phyloP scores from a whole-genome alignment of 108 stramenopile genomes.

The Discostella stelligeroides region DNA sequence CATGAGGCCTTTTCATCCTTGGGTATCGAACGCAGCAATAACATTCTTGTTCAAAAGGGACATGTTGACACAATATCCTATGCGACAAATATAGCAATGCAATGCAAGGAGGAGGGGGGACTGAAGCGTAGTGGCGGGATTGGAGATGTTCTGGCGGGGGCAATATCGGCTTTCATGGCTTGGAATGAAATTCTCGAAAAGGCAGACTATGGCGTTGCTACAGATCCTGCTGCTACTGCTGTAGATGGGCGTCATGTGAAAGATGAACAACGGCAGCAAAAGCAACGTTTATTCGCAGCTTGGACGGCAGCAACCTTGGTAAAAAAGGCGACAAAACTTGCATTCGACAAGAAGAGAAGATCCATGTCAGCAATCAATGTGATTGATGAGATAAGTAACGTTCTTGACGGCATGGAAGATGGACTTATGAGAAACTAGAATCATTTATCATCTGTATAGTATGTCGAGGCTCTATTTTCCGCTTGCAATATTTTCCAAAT shows the following conservation, averaged over 20 bases:
- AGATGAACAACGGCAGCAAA: constrained; percentile 1
- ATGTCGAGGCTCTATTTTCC: neutral
- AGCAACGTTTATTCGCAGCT: constrained; percentile 43
- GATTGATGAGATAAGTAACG: constrained; percentile 64
- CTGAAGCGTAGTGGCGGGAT: constrained; percentile 96
- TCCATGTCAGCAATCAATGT: constrained; percentile 91
- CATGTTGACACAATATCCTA: constrained; percentile 44
- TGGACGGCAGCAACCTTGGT: constrained; percentile 82
- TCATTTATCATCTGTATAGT: neutral
- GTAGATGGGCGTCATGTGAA: neutral
- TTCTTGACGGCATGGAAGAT: constrained; percentile 65
- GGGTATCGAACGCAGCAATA: constrained; percentile 21
- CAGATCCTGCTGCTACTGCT: neutral
- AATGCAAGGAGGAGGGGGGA: constrained; percentile 81
- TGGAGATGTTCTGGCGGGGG: constrained; percentile 94
- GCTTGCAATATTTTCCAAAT: constrained; percentile 63
- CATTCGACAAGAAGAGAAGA: constrained; percentile 72
- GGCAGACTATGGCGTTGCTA: constrained; percentile 9
- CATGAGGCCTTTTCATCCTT: constrained; percentile 12
- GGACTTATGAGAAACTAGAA: constrained; percentile 1
- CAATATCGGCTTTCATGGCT: constrained; percentile 73
- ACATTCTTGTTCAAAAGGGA: constrained; percentile 74
- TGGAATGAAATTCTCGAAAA: constrained; percentile 71
- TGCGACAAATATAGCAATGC: constrained; percentile 20
- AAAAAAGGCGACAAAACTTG: constrained; percentile 70